A percentile compares a stretch with the other conserved stretches of the same genome.
Evolutionary conservation across 75 land plant genomes (phyloP).

Genomic region (Larix kaempferi): DNA sequence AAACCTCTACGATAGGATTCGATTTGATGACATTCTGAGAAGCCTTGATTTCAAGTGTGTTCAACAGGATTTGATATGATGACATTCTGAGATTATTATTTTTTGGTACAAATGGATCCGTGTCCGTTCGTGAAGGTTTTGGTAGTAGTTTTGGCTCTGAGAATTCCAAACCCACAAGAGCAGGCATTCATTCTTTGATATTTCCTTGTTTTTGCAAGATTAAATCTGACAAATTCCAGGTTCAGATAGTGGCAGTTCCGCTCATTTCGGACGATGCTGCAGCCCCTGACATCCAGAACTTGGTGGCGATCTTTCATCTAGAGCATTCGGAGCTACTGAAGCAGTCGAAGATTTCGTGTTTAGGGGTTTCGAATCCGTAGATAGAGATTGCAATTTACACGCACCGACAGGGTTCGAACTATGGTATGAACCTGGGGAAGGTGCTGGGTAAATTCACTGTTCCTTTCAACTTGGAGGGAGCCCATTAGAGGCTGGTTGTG

Average conservation of each 20-base stretch:
- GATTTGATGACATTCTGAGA: no score
- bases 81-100: background rate
- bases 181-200: constrained; percentile 60
- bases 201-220: constrained; percentile 71
- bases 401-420: constrained; percentile 55
- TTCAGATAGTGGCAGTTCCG: constrained; percentile 55
- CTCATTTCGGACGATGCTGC: constrained; percentile 25
- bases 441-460: constrained; percentile 64
- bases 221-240: constrained; percentile 43
- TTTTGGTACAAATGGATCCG: constrained; percentile 61
- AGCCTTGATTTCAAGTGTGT: background rate
- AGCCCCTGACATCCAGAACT: constrained; percentile 8
- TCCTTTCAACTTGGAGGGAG: constrained; percentile 47
- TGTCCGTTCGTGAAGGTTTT: constrained; percentile 12
- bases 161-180: constrained; percentile 59
- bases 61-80: background rate
- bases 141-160: constrained; percentile 68
- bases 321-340: constrained; percentile 53
- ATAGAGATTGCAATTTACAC: constrained; percentile 58
- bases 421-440: constrained; percentile 57
- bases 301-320: constrained; percentile 67
- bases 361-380: constrained; percentile 15
- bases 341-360: constrained; percentile 36
- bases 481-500: constrained; percentile 29
- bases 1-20: background rate